Conservation (phyloP, 208 protist species). For the Angomonas deanei region DNA sequence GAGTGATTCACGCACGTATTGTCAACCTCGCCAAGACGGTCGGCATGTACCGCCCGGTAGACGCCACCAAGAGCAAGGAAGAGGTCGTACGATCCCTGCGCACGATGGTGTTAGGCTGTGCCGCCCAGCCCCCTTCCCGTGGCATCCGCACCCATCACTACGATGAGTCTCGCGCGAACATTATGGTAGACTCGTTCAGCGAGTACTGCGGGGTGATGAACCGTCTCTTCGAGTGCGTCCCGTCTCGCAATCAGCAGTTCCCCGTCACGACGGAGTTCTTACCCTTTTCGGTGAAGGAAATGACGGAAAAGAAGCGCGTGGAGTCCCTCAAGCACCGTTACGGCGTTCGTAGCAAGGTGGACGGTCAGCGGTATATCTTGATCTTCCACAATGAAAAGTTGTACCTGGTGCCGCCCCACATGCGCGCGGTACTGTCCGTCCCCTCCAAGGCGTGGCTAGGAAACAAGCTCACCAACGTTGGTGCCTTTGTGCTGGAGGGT, state of each 20-base stretch:
- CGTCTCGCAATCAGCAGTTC: conserved; percentile 45
- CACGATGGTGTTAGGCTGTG: conserved; percentile 75
- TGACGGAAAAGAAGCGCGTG: conserved; percentile 66
- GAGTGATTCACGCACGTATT: conserved; percentile 73
- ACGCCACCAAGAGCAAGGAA: conserved; percentile 58
- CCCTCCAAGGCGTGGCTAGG: conserved; percentile 57
- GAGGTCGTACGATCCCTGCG: conserved; percentile 65
- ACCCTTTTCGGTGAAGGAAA: conserved; percentile 62
- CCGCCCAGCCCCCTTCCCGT: conserved; percentile 55
- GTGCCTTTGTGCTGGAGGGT: conserved; percentile 66
- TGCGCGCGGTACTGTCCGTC: conserved; percentile 67
- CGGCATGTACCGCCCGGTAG: conserved; percentile 76
- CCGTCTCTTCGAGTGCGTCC: conserved; percentile 52
- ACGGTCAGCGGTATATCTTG: conserved; percentile 50
- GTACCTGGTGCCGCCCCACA: conserved; percentile 74
- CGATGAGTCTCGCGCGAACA: conserved; percentile 41
- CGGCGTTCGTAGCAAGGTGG: conserved; percentile 56
- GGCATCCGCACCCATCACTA: conserved; percentile 59
- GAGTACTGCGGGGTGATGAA: conserved; percentile 66
- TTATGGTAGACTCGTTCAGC: conserved; percentile 64
- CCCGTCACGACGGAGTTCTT: conserved; percentile 41
- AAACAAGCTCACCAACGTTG: conserved; percentile 28
- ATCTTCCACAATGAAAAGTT: conserved; percentile 38
- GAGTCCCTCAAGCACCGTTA: conserved; percentile 52
- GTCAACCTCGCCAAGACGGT: conserved; percentile 56